Evolutionary conservation across 306 rosid genomes (phyloP).

Genomic region (Sesbania bispinosa): DNA sequence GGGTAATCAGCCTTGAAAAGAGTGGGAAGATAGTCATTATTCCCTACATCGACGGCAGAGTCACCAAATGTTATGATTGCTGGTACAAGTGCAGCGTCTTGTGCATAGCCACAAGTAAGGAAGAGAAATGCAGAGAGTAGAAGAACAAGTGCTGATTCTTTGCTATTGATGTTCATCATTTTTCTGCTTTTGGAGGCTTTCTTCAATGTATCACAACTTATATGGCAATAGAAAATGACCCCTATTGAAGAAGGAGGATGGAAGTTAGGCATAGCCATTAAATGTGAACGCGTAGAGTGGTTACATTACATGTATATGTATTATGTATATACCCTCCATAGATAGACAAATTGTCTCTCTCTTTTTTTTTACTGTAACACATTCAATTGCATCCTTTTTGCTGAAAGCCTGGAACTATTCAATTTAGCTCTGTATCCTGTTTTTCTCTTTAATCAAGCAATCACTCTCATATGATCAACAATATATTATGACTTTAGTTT

Average conservation of each 20-base stretch:
- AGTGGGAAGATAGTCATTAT: constrained; percentile 75
- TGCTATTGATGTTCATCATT: constrained; percentile 35
- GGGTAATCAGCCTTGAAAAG: constrained; percentile 83
- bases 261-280: constrained; percentile 56
- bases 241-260: constrained; percentile 60
- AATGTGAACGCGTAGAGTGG: constrained; percentile 43
- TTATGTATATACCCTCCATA: background rate
- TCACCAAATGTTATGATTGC: constrained; percentile 88
- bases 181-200: constrained; percentile 21
- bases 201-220: constrained; percentile 21
- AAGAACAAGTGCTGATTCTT: constrained; percentile 42
- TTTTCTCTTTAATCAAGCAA: background rate
- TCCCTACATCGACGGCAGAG: constrained; percentile 89
- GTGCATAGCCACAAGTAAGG: constrained; percentile 44
- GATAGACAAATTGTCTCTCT: background rate
- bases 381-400: background rate
- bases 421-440: background rate
- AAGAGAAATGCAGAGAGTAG: constrained; percentile 39
- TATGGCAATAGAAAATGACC: constrained; percentile 35
- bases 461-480: background rate
- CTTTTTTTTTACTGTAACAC: background rate
- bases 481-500: constrained; percentile 3
- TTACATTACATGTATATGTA: constrained; percentile 19
- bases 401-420: background rate
- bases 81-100: constrained; percentile 71